phyloP scores from a whole-genome alignment of 75 land plant species.

The Azolla pinnata region DNA sequence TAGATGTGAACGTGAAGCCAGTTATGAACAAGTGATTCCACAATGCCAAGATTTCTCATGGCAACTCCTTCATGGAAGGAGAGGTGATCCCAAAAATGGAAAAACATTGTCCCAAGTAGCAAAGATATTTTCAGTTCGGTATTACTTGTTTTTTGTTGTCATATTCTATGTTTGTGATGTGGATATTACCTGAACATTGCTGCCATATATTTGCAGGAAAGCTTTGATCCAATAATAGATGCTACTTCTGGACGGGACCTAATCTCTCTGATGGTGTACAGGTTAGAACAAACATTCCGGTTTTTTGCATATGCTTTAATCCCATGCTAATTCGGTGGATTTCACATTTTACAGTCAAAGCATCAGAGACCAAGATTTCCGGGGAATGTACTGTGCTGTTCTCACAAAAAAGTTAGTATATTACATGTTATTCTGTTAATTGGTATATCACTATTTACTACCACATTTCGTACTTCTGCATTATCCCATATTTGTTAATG shows the following conservation, averaged over 20 bases:
- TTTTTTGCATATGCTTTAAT: neutral
- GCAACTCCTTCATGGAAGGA: slow-evolving; percentile 69
- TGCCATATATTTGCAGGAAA: slow-evolving; percentile 39
- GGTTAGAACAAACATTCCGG: slow-evolving; percentile 43
- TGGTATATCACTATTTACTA: neutral
- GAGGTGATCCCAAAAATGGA: slow-evolving; percentile 21
- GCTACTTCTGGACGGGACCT: slow-evolving; percentile 54
- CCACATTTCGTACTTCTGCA: no score
- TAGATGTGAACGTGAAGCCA: neutral
- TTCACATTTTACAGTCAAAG: slow-evolving; percentile 43
- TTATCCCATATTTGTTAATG: no score
- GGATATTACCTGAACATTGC: neutral
- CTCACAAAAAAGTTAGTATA: slow-evolving; percentile 49
- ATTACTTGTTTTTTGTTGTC: neutral
- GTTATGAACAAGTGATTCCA: neutral
- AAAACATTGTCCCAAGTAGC: slow-evolving; percentile 37
- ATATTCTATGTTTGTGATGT: neutral
- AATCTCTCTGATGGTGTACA: slow-evolving; percentile 80
- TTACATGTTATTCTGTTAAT: neutral
- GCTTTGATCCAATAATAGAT: slow-evolving; percentile 76
- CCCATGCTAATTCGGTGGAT: neutral
- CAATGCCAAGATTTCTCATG: slow-evolving; percentile 19
- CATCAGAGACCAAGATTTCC: slow-evolving; percentile 67
- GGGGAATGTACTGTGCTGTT: slow-evolving; percentile 76
- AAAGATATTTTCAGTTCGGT: slow-evolving; percentile 55